Evolutionary conservation across 176 grass and related monocot species (phyloP), one percentile per base, ranked within the genome.

Genomic region (Oryza rufipogon): DNA sequence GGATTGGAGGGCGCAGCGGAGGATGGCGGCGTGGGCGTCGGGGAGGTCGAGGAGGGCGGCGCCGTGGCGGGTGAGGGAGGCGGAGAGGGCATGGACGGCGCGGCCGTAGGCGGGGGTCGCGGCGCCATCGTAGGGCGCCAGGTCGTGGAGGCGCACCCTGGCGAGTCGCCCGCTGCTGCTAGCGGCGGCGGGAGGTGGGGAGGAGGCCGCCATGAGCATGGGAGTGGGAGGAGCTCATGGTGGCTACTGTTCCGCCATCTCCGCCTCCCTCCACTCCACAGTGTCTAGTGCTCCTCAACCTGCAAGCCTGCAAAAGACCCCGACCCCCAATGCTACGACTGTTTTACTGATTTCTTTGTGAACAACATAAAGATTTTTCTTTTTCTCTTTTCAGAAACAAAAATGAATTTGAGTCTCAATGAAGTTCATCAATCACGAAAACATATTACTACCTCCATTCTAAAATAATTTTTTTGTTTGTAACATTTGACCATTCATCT

Each of bases 1-100:
- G 58, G 94, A 91, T 56, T 97, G 87, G 84, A 97, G 87, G 36
- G 89, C 91, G 82, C 94, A 97, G 25, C 89, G 87, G 25, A 93
- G 39, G 30, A 93, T 79, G 28, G 91, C 82, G 11, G 87, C 89
- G 20, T 93, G 91, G 0, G 86, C 77, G 71, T 73, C 51, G 32
- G 79, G 81, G 65, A 97, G 87, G 3, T 97, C 85, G 54, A 97
- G 60, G 39, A 91, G n/a, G 25, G 76, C 94, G 74, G 94, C 91
- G 83, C 87, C 79, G 84, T 87, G 91, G 46, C 84, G 77, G 81
- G 85, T 81, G 75, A 97, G 89, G 52, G 94, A 97, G 25, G 52
- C 75, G 28, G 79, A 84, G 68, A 97, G 72, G 60, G 87, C 60
- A 42, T 86, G 75, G 70, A 93, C 85, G 23, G 89, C 87, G 77